These are phyloP conservation scores for Fusarium scirpi DNA, from an alignment of 2,329 filamentous ascomycete species.

Conservation along the genomic window DNA sequence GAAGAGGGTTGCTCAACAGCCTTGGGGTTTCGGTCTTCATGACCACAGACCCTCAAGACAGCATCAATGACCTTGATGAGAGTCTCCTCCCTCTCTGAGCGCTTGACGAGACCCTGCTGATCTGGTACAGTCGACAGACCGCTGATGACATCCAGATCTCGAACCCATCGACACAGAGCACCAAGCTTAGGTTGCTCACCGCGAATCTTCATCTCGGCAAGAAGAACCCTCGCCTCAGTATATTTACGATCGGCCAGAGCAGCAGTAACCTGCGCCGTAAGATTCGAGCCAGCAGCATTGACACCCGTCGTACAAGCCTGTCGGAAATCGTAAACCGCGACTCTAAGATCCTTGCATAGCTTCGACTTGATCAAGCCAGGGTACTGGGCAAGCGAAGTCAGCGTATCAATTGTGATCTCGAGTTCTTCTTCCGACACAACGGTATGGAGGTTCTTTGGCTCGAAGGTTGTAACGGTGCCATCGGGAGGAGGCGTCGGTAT, in stretches of 20 bases:
- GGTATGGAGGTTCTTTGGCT: constrained; percentile 64
- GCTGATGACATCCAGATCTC: constrained; percentile 76
- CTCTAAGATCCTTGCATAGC: constrained; percentile 73
- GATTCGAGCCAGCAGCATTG: constrained; percentile 69
- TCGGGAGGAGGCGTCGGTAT: constrained; percentile 54
- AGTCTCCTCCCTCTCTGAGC: constrained; percentile 63
- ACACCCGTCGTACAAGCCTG: constrained; percentile 76
- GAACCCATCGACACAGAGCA: constrained; percentile 77
- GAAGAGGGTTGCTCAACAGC: constrained; percentile 51
- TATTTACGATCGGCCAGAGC: constrained; percentile 75
- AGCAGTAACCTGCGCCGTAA: constrained; percentile 74
- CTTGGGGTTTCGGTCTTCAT: constrained; percentile 63
- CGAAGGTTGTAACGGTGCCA: constrained; percentile 48
- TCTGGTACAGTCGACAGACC: constrained; percentile 69
- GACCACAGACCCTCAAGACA: constrained; percentile 72
- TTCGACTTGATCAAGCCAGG: constrained; percentile 76
- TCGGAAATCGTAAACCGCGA: constrained; percentile 76
- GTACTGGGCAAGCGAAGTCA: constrained; percentile 68
- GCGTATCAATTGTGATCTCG: constrained; percentile 74
- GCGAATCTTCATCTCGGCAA: constrained; percentile 78
- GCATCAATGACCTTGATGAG: constrained; percentile 72
- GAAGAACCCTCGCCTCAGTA: constrained; percentile 71
- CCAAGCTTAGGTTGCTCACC: constrained; percentile 74
- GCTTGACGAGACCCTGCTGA: constrained; percentile 53
- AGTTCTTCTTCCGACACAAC: constrained; percentile 74